Evolutionary conservation across 495 filamentous ascomycete species (phyloP).

Genomic region (Penicillium cataractarum): DNA sequence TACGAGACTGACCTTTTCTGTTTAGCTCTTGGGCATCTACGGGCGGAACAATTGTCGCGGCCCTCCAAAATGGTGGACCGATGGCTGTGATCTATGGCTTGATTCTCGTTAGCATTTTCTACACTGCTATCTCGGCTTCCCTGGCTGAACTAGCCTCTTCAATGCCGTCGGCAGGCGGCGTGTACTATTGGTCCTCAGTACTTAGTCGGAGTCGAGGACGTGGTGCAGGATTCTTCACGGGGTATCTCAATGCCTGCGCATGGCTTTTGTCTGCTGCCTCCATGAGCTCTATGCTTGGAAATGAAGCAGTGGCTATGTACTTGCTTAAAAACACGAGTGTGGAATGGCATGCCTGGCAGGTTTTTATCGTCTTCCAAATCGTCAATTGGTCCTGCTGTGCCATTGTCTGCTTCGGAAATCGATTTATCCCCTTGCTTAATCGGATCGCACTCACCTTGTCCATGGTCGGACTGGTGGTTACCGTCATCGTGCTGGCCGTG

Average conservation of each 20-base stretch:
- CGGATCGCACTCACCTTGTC: constrained; percentile 65
- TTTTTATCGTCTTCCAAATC: constrained; percentile 69
- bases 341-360: constrained; percentile 65
- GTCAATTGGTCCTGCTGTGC: constrained; percentile 64
- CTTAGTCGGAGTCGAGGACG: constrained; percentile 66
- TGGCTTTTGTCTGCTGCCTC: constrained; percentile 71
- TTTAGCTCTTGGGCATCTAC: constrained; percentile 48
- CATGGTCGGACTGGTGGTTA: constrained; percentile 63
- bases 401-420: constrained; percentile 69
- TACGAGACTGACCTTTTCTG: neutral
- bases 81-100: constrained; percentile 49
- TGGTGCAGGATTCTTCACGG: constrained; percentile 68
- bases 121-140: constrained; percentile 47
- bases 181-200: constrained; percentile 81
- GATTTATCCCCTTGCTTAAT: constrained; percentile 64
- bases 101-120: constrained; percentile 46
- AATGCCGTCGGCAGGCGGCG: constrained; percentile 78
- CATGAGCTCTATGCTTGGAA: constrained; percentile 65
- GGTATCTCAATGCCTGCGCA: constrained; percentile 74
- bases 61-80: constrained; percentile 49
- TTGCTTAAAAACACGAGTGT: constrained; percentile 62
- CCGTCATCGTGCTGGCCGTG: constrained; percentile 69
- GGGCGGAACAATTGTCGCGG: constrained; percentile 48
- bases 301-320: constrained; percentile 71
- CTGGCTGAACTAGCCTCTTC: constrained; percentile 71